Evolutionary conservation across 2,329 filamentous ascomycete species (phyloP), one percentile per base, ranked within the genome.

Genomic region (Claviceps purpurea): DNA sequence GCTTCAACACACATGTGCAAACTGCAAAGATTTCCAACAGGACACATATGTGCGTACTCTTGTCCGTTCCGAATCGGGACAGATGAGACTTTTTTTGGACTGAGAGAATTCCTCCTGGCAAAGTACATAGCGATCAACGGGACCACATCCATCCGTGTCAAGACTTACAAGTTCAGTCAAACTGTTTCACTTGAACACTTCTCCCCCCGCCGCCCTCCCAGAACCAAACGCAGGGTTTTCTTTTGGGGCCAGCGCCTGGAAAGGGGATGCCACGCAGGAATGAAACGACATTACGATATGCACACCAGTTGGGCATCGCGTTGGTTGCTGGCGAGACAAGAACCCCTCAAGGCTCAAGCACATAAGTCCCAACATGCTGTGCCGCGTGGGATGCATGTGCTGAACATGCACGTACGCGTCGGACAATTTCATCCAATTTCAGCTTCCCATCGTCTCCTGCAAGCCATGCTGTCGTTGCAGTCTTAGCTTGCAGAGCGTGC

Each of bases 351-450:
- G 37, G 30, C 30, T 34, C 30, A 34, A 34, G 30, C 30, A 34
- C 50, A 51, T 44, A 47, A 16, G 5, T 26, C 37, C 30, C 30
- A 45, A 51, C n/a, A 41, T 34, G 16, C 20, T 30, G 49, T 50
- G 49, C 34, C 11, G 41, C 49, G 42, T 30, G 16, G 20, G 20
- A 50, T 38, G 42, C 40, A 50, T 45, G 26, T 43, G 26, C 49
- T 46, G 14, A 38, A 47, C n/a, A 47, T 51, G 50, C 43, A 51
- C 37, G 43, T 41, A 47, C 24, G 50, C 50, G 43, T 51, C 50
- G 50, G 43, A 42, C 37, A 46, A 40, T 51, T 50, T 45, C 7
- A 26, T 39, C 5, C 3, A 14, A 16, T 43, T 8, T 14, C 24
- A 20, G 5, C 34, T 13, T 47, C 22, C 37, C 30, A 41, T 18